Evolutionary conservation across 139 green algal species (phyloP).

Genomic region (Pedinophyceae sp.): DNA sequence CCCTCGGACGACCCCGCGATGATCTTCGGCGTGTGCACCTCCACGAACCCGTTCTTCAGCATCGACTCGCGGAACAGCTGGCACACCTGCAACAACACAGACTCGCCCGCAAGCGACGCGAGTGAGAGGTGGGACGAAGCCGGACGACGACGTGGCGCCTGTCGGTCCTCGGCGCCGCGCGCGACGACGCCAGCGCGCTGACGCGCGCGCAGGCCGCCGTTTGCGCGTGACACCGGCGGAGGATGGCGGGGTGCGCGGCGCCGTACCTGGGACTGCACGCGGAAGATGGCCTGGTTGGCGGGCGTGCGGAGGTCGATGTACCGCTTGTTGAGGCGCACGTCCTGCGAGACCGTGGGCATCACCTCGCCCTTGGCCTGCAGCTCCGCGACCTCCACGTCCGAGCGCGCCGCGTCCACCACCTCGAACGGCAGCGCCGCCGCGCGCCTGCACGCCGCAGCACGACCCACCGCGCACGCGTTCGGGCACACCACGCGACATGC

Average conservation of each 20-base stretch:
- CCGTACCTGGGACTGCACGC: slow-evolving; percentile 71
- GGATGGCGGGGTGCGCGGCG: no score
- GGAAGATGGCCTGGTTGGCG: slow-evolving; percentile 96
- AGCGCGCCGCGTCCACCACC: slow-evolving; percentile 48
- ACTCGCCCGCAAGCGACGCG: neutral
- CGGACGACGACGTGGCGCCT: no score
- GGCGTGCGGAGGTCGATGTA: slow-evolving; percentile 89
- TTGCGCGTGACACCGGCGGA: no score
- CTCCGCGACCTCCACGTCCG: slow-evolving; percentile 28
- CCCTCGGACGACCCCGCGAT: slow-evolving; percentile 71
- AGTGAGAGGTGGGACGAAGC: no score
- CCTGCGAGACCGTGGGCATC: slow-evolving; percentile 61
- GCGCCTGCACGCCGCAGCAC: slow-evolving; percentile 21
- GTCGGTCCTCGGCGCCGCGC: no score
- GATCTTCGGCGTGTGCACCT: slow-evolving; percentile 97
- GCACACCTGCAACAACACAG: neutral
- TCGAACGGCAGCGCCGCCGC: slow-evolving; percentile 69
- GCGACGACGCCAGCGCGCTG: no score
- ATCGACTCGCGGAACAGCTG: slow-evolving; percentile 76
- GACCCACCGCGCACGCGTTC: no score
- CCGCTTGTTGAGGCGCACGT: slow-evolving; percentile 79
- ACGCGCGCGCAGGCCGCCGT: no score
- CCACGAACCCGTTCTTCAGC: slow-evolving; percentile 55
- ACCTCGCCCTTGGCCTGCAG: slow-evolving; percentile 42
- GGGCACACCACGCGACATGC: no score